Percentiles rank a stretch among this genome's conserved stretches.
Conservation (phyloP, 2,329 filamentous ascomycete genomes). For the Pochonia chlamydosporia region DNA sequence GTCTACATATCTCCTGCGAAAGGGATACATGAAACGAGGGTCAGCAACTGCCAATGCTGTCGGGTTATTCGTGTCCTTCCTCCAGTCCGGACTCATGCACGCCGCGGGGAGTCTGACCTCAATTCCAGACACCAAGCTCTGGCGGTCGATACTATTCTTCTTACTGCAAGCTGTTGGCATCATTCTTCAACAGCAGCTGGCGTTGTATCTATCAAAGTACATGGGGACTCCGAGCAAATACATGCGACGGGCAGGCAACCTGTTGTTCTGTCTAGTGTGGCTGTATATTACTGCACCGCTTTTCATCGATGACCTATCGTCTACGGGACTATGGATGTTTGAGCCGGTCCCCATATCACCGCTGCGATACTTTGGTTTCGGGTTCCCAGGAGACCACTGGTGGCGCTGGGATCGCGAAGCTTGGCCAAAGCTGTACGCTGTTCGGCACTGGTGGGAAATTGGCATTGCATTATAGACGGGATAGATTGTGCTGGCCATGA, state of each 20-base stretch:
- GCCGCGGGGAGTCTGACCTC: slow-evolving; percentile 62
- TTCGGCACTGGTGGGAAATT: slow-evolving; percentile 55
- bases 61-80: slow-evolving; percentile 43
- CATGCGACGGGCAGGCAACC: slow-evolving; percentile 50
- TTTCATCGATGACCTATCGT: slow-evolving; percentile 71
- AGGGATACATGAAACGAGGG: slow-evolving; percentile 31
- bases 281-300: slow-evolving; percentile 58
- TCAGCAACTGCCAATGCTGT: slow-evolving; percentile 17
- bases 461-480: slow-evolving; percentile 24
- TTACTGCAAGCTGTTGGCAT: slow-evolving; percentile 62
- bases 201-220: slow-evolving; percentile 23
- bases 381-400: slow-evolving; percentile 53
- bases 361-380: slow-evolving; percentile 61
- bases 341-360: slow-evolving; percentile 76
- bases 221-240: slow-evolving; percentile 35
- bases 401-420: slow-evolving; percentile 59
- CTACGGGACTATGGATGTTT: slow-evolving; percentile 69
- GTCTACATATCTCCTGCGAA: slow-evolving; percentile 37
- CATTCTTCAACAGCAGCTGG: slow-evolving; percentile 45
- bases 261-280: slow-evolving; percentile 60
- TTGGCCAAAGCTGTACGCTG: slow-evolving; percentile 50
- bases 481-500: not conserved
- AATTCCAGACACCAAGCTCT: slow-evolving; percentile 46
- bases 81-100: slow-evolving; percentile 64
- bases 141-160: slow-evolving; percentile 63